Evolutionary conservation across 2,329 filamentous ascomycete genomes (phyloP), one percentile per base, ranked within the genome.

Genomic region (Epichloe aotearoae): DNA sequence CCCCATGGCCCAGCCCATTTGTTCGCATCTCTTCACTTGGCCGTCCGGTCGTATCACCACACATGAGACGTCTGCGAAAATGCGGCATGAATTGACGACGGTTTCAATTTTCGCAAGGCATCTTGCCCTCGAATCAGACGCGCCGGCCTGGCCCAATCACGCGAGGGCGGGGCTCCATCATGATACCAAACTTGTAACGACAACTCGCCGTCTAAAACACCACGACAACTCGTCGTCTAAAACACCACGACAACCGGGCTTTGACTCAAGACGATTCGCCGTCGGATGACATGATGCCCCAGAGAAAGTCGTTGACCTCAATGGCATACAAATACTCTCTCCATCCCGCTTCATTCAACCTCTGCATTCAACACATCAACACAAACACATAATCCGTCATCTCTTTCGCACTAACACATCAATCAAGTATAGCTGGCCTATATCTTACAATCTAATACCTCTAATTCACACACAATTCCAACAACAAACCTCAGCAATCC

Each of bases 401-500:
- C 8, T 4, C 3, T 1, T 14, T 15, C 19, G 34, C 26, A 20
- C 15, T 26, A 46, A 26, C n/a, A 36, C 34, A 20, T 47, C 34
- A 17, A 14, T 33, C 23, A n/a, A 47, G 49, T 51, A 47, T 51
- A 51, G 49, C 49, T 34, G 36, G 42, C 26, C 49, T 51, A 51
- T 51, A 47, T 37, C 6, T 19, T 14, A 15, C 30, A 43, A 23
- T 23, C 15, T 5, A 36, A 11, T 38, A 15, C 17, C 30, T 38
- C 20, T 17, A 15, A 37, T 38, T 20, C 36, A 39, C 12, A 3
- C 23, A 47, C 3, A 30, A 11, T 1, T 30, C 1, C 30, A 30
- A 30, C 8, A 30, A 11, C 8, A 30, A 8, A 30, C 1, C 2
- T 30, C 26, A 30, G 26, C 26, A 30, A 5, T 46, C 26, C 17